Base-by-base conservation (phyloP, 805 yeast genomes). In the Saccharomycopsis olivae region DNA sequence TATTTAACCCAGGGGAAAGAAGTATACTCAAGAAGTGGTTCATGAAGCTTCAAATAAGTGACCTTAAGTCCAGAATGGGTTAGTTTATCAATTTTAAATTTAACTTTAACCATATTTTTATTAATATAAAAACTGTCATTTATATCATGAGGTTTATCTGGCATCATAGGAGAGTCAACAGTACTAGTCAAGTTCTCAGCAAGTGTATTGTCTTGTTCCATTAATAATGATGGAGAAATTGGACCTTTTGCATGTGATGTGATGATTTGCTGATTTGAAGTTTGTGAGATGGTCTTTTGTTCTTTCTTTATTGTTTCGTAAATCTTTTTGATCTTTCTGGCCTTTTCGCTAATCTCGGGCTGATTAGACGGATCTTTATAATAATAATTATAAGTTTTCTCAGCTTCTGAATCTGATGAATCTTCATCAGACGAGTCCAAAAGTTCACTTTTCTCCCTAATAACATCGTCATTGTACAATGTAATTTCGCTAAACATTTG, bases 1-100 rank as follows among this genome's bases (percentile, higher is more conserved):
- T 81, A 79, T 39, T 80, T 64, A 1, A 82, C 79, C 94, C 94
- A 82, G 0, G 92, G 88, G 52, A 82, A 81, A 31, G 83, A 71
- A 4, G 82, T 74, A 49, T 77, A 77, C 38, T 69, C 63, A 52
- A 80, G 55, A 38, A 65, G 68, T 4, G 68, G 71, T 50, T 82
- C 94, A 18, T 70, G 71, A 13, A 82, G 78, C 47, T 77, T 74
- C 37, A 82, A 55, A 49, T 75, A 82, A 28, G 73, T 80, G 17
- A 82, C 68, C 49, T 73, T 75, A 28, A 82, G 57, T 0, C 86
- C 86, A 32, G 84, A 74, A 45, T 76, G 71, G 1, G 85, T 66
- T 41, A 69, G 57, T 57, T 75, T 69, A 2, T 83, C 83, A 33
- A 83, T 67, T 46, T 77, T 74, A 51, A 82, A 83, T 38, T 67